Evolutionary conservation across 768 basidiomycete species (phyloP).

Genomic region (Tulasnella sp.): DNA sequence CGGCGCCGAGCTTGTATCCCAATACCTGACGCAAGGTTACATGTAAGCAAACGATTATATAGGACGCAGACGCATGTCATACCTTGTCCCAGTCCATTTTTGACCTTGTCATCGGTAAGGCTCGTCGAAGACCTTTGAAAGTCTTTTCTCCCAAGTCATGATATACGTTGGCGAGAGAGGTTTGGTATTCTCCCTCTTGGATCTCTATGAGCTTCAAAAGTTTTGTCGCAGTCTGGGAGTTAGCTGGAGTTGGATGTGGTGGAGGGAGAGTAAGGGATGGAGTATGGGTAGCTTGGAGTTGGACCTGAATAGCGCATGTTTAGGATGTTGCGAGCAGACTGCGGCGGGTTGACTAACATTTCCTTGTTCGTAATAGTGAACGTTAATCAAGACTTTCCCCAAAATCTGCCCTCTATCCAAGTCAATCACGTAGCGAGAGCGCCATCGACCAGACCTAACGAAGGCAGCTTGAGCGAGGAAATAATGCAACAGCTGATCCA

Average conservation of each 20-base stretch:
- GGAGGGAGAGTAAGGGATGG: conserved; percentile 53
- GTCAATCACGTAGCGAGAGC: conserved; percentile 74
- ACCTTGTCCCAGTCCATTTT: conserved; percentile 97
- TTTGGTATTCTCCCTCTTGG: conserved; percentile 72
- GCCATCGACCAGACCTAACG: conserved; percentile 86
- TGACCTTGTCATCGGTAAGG: conserved; percentile 82
- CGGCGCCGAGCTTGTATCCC: conserved; percentile 65
- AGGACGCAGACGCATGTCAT: conserved; percentile 13
- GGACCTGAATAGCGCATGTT: conserved; percentile 49
- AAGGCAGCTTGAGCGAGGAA: not conserved
- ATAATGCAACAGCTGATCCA: too few relatives aligned
- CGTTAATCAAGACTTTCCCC: conserved; percentile 70
- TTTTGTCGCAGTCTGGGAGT: conserved; percentile 47
- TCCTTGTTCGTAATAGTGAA: conserved; percentile 98
- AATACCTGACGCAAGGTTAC: conserved; percentile 29
- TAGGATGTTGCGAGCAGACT: not conserved
- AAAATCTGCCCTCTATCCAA: conserved; percentile 45
- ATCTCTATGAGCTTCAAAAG: conserved; percentile 70
- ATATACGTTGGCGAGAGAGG: conserved; percentile 69
- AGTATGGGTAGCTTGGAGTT: conserved; percentile 67
- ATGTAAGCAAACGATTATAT: not conserved
- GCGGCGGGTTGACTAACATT: conserved; percentile 43
- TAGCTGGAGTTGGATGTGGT: conserved; percentile 36
- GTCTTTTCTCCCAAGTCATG: conserved; percentile 86
- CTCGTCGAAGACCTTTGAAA: conserved; percentile 82